These are phyloP conservation scores for Irpex sp. DNA, from an alignment of 1,284 basidiomycete species.

Conservation along the genomic window DNA sequence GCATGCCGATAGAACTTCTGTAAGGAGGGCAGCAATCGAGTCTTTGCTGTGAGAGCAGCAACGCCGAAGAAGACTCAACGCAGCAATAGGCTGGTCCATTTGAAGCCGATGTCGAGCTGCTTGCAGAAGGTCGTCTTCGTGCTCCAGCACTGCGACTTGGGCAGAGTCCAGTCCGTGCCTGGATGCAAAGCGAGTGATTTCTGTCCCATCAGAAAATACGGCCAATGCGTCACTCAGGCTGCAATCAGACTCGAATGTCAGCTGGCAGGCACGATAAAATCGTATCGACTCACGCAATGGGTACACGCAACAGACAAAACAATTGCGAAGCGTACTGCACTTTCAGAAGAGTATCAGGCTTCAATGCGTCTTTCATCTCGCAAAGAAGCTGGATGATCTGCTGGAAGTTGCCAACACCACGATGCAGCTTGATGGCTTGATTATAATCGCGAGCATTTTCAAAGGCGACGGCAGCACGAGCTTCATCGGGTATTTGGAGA, in stretches of 20 bases:
- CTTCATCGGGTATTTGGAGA: constrained; percentile 34
- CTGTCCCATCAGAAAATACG: constrained; percentile 49
- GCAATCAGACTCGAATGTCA: neutral
- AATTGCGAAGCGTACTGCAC: constrained; percentile 46
- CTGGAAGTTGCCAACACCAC: constrained; percentile 46
- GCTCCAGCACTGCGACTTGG: constrained; percentile 44
- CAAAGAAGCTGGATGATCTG: constrained; percentile 47
- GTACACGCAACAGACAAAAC: constrained; percentile 41
- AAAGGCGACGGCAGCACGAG: constrained; percentile 43
- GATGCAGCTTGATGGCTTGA: constrained; percentile 41
- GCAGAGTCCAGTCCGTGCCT: constrained; percentile 51
- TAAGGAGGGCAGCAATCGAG: neutral
- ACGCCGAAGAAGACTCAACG: neutral
- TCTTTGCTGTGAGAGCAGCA: neutral
- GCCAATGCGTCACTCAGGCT: constrained; percentile 40
- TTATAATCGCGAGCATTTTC: constrained; percentile 39
- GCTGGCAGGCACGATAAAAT: neutral
- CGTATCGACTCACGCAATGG: constrained; percentile 36
- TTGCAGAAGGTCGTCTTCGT: constrained; percentile 38
- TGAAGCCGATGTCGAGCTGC: constrained; percentile 51
- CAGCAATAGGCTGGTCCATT: neutral
- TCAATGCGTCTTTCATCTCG: constrained; percentile 26
- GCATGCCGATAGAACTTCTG: constrained; percentile 5
- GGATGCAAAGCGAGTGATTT: constrained; percentile 53
- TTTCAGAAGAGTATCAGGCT: constrained; percentile 30